Evolutionary conservation across 2,329 filamentous ascomycete species (phyloP), one percentile per base, ranked within the genome.

Genomic region (Thelonectria blattea): DNA sequence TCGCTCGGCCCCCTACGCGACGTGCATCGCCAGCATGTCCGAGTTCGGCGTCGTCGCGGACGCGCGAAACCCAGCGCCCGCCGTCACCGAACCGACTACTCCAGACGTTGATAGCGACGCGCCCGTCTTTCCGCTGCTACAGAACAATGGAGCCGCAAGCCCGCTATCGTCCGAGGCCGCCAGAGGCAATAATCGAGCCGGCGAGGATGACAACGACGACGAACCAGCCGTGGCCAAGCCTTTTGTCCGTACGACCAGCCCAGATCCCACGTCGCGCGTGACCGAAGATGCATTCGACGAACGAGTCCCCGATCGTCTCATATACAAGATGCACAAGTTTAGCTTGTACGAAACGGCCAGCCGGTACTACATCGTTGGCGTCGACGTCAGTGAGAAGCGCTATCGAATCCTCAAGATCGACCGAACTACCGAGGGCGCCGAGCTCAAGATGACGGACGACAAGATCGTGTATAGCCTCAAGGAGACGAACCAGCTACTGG

Each of bases 391-490:
- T 67, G 95, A 98, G 75, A 90, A 87, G 70, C 88, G 91, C 24
- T 98, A 95, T 76, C 88, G 93, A 52, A 92, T 99, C 58, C 80
- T 99, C 72, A 97, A 98, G 76, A 96, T 99, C 68, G 94, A 98
- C 74, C 88, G 95, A 47, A 97, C 92, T 5, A 88, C 89, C 27
- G 91, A 93, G 50, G 72, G 91, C 83, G 65, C 80, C 3, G 91
- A 94, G 71, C 80, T 98, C 62, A 91, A 85, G 69, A 88, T 99
- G 68, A 91, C 90, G 14, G 95, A 99, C 75, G 95, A 99, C 79
- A 95, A 96, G 72, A 96, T 94, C 68, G 86, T 97, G 5, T 99
- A 99, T 77, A 93, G 88, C 50, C 91, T 93, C 72, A 89, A 90
- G 74, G 92, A 98, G 76, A 96, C 97, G 87, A 93, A 91, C 70